phyloP scores from a whole-genome alignment of 2,329 filamentous ascomycete genomes.

The Sphaerostilbella broomeana region DNA sequence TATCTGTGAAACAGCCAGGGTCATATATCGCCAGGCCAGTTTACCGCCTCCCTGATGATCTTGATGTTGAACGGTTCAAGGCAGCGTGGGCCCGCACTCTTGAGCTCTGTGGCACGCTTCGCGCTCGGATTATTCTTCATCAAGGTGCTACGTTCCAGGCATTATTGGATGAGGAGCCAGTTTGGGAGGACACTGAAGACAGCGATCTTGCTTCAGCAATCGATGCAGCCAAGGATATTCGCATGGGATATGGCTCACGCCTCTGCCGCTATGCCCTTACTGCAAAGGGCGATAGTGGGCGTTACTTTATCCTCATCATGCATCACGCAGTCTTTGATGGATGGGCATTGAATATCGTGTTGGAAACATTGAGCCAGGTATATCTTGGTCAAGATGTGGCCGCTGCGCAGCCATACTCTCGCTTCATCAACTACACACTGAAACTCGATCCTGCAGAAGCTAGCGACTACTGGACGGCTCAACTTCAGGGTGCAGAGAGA shows the following conservation, averaged over 20 bases:
- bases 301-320: conserved; percentile 3
- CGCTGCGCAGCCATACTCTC: not conserved
- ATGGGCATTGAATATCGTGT: not conserved
- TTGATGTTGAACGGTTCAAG: conserved; percentile 2
- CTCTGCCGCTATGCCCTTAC: conserved; percentile 7
- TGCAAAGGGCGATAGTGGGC: not conserved
- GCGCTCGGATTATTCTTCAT: conserved; percentile 7
- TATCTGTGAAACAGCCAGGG: conserved; percentile 9
- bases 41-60: conserved; percentile 9
- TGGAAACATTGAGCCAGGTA: not conserved
- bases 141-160: conserved; percentile 1
- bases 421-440: conserved; percentile 8
- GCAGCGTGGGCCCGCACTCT: conserved; percentile 20
- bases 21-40: conserved; percentile 6
- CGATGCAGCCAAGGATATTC: not conserved
- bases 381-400: not conserved
- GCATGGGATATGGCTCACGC: conserved; percentile 3
- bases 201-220: not conserved
- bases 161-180: not conserved
- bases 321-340: conserved; percentile 10
- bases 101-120: conserved; percentile 4
- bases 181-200: not conserved
- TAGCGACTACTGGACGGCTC: conserved; percentile 12
- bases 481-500: conserved; percentile 9
- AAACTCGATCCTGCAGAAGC: conserved; percentile 3